Evolutionary conservation across 1,284 basidiomycete species (phyloP).

Genomic region (Pseudozyma sp.): DNA sequence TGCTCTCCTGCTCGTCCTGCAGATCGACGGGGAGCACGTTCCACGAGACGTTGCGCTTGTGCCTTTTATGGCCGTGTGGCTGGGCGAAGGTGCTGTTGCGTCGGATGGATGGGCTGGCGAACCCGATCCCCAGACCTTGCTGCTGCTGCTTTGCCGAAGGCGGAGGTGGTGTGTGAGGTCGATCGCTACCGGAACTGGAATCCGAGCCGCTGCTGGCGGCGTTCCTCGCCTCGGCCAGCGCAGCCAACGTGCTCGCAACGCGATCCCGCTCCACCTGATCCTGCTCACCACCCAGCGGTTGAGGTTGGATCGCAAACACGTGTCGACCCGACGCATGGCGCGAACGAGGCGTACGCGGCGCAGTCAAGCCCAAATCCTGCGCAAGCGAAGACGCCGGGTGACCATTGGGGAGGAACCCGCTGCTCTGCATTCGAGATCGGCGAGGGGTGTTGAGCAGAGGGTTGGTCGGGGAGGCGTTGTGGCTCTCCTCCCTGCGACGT

Average conservation of each 20-base stretch:
- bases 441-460: conserved; percentile 22
- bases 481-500: conserved; percentile 31
- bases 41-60: conserved; percentile 41
- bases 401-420: conserved; percentile 51
- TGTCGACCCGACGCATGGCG: conserved; percentile 36
- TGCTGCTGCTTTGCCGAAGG: background rate
- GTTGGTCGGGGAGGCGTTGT: conserved; percentile 14
- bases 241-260: conserved; percentile 42
- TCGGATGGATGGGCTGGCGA: conserved; percentile 21
- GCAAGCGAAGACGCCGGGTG: conserved; percentile 58
- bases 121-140: conserved; percentile 18
- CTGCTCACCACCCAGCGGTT: conserved; percentile 19
- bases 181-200: conserved; percentile 27
- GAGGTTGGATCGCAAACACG: conserved; percentile 13
- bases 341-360: conserved; percentile 47
- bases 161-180: conserved; percentile 20
- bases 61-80: conserved; percentile 11
- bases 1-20: conserved; percentile 2
- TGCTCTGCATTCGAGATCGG: conserved; percentile 30
- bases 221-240: conserved; percentile 28
- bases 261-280: conserved; percentile 48
- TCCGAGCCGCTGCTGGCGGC: conserved; percentile 21
- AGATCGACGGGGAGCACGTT: conserved; percentile 5
- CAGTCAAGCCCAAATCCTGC: conserved; percentile 49
- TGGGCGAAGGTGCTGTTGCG: conserved; percentile 13